Percentiles rank a stretch among this genome's conserved stretches.
These are phyloP conservation scores for Trichosanthes cucumerina DNA, from an alignment of 306 rosid genomes.

Conservation along the genomic window DNA sequence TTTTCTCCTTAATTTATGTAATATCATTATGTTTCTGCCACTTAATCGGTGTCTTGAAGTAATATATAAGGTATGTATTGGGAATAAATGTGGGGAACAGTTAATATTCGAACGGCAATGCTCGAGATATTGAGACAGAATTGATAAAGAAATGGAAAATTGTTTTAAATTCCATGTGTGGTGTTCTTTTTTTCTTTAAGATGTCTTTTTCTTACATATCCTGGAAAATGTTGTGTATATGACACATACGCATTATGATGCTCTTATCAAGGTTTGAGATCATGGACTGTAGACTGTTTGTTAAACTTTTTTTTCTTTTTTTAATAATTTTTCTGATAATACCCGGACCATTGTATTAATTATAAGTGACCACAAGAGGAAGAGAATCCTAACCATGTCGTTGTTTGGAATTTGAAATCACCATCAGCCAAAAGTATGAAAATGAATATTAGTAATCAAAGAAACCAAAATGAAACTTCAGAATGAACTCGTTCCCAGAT, in stretches of 20 bases:
- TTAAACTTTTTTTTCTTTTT: neutral
- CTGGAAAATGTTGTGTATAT: neutral
- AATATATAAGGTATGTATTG: neutral
- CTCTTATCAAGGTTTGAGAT: neutral
- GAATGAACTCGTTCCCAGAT: neutral
- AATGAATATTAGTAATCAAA: neutral
- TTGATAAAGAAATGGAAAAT: neutral
- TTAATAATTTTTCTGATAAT: neutral
- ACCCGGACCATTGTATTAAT: neutral
- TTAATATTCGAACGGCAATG: neutral
- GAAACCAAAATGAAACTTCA: neutral
- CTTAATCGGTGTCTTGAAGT: neutral
- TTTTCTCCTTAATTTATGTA: neutral
- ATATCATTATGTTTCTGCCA: neutral
- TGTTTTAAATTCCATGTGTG: neutral
- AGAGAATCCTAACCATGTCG: neutral
- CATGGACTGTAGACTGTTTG: neutral
- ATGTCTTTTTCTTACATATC: neutral
- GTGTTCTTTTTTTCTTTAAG: neutral
- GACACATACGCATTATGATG: neutral
- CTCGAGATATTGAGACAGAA: neutral
- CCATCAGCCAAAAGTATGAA: neutral
- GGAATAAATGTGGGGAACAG: neutral
- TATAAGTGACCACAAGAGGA: neutral
- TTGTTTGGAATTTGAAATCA: neutral